phyloP scores from a whole-genome alignment of 192 early-diverging fungal genomes.

The Spizellomyces sp. region DNA sequence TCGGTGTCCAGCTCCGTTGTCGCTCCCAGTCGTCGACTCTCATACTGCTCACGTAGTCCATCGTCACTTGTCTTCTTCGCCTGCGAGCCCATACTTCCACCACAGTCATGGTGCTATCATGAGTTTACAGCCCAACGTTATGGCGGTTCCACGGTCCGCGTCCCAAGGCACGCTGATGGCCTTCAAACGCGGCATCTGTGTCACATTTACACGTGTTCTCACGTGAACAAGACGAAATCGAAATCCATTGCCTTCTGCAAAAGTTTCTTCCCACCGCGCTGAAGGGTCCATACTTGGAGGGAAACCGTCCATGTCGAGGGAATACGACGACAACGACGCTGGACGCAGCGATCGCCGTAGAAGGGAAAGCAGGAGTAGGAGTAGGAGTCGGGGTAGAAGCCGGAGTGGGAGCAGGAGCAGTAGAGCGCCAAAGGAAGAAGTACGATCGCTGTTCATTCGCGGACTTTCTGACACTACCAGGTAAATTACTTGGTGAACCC shows the following conservation, averaged over 20 bases:
- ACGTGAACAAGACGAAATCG: too few species aligned
- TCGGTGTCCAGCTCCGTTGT: background rate
- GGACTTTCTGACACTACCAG: constrained; percentile 43
- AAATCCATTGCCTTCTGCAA: too few species aligned
- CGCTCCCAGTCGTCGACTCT: background rate
- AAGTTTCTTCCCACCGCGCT: too few species aligned
- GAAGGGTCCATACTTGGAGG: background rate
- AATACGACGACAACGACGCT: background rate
- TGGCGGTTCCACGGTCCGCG: too few species aligned
- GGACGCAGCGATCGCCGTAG: background rate
- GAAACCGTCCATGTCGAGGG: background rate
- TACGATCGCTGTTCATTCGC: constrained; percentile 43
- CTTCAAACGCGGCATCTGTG: too few species aligned
- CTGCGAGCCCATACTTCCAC: constrained; percentile 1
- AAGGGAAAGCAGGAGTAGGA: background rate
- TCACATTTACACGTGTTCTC: too few species aligned
- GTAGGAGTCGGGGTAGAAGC: background rate
- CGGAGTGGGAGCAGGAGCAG: background rate
- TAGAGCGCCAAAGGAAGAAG: constrained; percentile 12
- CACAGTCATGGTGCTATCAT: background rate
- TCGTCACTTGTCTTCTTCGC: background rate
- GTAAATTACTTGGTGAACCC: background rate
- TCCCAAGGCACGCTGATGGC: too few species aligned
- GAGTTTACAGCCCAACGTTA: too few species aligned
- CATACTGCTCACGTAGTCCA: too few species aligned